These are phyloP conservation scores for Trichophyton verrucosum DNA, from an alignment of 2,329 filamentous ascomycete species.

Conservation along the genomic window DNA sequence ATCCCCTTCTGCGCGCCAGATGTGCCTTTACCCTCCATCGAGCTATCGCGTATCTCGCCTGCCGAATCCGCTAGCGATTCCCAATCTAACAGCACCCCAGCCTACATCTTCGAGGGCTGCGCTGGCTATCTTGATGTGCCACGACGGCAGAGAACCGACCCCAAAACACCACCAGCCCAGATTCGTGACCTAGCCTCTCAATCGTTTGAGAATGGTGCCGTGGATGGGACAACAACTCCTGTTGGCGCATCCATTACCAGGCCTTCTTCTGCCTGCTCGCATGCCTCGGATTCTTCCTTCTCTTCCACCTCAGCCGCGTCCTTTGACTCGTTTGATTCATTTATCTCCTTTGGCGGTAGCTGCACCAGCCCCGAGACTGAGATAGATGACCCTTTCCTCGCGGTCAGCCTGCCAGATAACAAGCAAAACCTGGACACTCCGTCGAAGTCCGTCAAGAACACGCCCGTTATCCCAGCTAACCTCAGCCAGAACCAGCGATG, in stretches of 20 bases:
- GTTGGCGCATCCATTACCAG: slow-evolving; percentile 38
- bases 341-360: slow-evolving; percentile 46
- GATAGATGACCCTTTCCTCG: slow-evolving; percentile 42
- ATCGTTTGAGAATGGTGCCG: slow-evolving; percentile 16
- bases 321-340: slow-evolving; percentile 41
- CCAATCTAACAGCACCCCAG: slow-evolving; percentile 9
- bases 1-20: slow-evolving; percentile 27
- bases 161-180: slow-evolving; percentile 36
- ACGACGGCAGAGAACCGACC: slow-evolving; percentile 25
- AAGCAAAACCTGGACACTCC: slow-evolving; percentile 30
- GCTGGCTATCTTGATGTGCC: slow-evolving; percentile 31
- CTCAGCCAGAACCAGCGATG: slow-evolving; percentile 30
- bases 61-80: slow-evolving; percentile 12
- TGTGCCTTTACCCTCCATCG: slow-evolving; percentile 33
- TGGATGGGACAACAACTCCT: slow-evolving; percentile 21
- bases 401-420: slow-evolving; percentile 28
- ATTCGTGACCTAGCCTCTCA: slow-evolving; percentile 29
- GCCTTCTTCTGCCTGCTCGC: slow-evolving; percentile 46
- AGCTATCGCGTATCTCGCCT: slow-evolving; percentile 21
- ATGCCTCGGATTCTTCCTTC: slow-evolving; percentile 49
- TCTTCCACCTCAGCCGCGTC: slow-evolving; percentile 36
- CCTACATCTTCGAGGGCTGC: slow-evolving; percentile 17
- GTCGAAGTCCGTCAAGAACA: slow-evolving; percentile 22
- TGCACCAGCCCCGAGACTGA: slow-evolving; percentile 52
- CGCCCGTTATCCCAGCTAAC: slow-evolving; percentile 17